Evolutionary conservation across 257 asterid species (phyloP).

Genomic region (Leonotis leonurus): DNA sequence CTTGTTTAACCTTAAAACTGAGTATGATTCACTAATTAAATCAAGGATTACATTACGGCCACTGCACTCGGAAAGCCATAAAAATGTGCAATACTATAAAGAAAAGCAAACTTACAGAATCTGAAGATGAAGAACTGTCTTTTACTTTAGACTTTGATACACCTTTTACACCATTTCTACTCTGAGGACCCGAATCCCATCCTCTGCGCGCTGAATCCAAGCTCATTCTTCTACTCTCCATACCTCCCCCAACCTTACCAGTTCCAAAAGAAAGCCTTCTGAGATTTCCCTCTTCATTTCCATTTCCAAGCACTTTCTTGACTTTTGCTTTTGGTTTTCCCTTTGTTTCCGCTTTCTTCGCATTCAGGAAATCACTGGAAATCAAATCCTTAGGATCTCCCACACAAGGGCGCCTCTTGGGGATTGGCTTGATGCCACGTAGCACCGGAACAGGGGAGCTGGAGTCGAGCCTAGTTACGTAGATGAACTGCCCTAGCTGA

Average conservation of each 20-base stretch:
- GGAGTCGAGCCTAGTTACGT: slow-evolving; percentile 54
- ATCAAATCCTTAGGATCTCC: no score
- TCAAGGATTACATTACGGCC: no score
- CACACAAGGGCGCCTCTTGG: slow-evolving; percentile 73
- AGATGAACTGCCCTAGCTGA: slow-evolving; percentile 87
- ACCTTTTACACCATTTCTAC: slow-evolving; percentile 26
- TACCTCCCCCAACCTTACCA: slow-evolving; percentile 33
- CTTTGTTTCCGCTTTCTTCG: slow-evolving; percentile 31
- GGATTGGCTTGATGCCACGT: slow-evolving; percentile 65
- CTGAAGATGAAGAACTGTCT: slow-evolving; percentile 17
- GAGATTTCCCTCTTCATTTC: slow-evolving; percentile 33
- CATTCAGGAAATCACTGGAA: no score
- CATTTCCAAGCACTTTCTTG: slow-evolving; percentile 38
- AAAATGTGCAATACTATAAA: no score
- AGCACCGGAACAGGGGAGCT: slow-evolving; percentile 90
- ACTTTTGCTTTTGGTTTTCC: slow-evolving; percentile 37
- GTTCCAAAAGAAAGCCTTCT: slow-evolving; percentile 68
- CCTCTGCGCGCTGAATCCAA: slow-evolving; percentile 70
- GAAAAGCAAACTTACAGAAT: slow-evolving; percentile 37
- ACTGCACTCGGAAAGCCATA: no score
- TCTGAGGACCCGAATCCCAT: slow-evolving; percentile 55
- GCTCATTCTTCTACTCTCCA: slow-evolving; percentile 66
- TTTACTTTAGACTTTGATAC: slow-evolving; percentile 31
- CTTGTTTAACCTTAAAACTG: not conserved
- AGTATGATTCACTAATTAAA: no score